A percentile compares a stretch with the other conserved stretches of the same genome.
Conservation (phyloP, 2,329 filamentous ascomycete genomes). For the Calonectria fujianensis region DNA sequence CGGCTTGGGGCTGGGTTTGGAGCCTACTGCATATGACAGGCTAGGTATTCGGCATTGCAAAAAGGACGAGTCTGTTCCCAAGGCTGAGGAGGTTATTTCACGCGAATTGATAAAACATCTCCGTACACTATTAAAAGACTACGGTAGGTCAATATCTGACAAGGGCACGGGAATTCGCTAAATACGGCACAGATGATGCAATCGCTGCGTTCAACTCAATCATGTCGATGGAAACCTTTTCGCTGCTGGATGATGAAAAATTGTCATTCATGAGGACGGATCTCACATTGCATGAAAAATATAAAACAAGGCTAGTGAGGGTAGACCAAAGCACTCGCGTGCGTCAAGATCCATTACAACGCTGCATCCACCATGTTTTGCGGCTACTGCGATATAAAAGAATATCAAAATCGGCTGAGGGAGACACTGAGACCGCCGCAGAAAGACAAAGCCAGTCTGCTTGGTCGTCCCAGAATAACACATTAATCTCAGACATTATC, state of each 20-base stretch:
- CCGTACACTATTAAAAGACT: constrained; percentile 6
- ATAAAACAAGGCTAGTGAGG: constrained; percentile 5
- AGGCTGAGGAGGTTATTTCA: neutral
- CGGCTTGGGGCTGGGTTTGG: neutral
- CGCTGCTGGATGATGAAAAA: constrained; percentile 46
- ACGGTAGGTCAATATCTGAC: neutral
- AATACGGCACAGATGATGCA: constrained; percentile 46
- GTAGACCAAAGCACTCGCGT: constrained; percentile 3
- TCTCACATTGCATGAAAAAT: constrained; percentile 3
- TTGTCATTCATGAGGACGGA: constrained; percentile 41
- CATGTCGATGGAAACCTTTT: constrained; percentile 54
- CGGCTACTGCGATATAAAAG: neutral
- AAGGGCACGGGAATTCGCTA: neutral
- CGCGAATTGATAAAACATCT: neutral
- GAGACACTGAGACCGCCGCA: neutral
- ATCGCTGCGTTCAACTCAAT: constrained; percentile 50
- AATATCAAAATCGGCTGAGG: neutral
- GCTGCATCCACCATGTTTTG: neutral
- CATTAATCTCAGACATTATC: constrained; percentile 2
- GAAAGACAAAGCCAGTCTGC: too few species aligned
- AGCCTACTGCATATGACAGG: neutral
- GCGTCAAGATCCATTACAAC: constrained; percentile 4
- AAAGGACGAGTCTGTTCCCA: neutral
- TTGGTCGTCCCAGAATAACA: constrained; percentile 10
- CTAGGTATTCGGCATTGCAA: neutral